Evolutionary conservation across 148 eudicot genomes (phyloP), one percentile per base, ranked within the genome.

Genomic region (Arctostaphylos glauca): DNA sequence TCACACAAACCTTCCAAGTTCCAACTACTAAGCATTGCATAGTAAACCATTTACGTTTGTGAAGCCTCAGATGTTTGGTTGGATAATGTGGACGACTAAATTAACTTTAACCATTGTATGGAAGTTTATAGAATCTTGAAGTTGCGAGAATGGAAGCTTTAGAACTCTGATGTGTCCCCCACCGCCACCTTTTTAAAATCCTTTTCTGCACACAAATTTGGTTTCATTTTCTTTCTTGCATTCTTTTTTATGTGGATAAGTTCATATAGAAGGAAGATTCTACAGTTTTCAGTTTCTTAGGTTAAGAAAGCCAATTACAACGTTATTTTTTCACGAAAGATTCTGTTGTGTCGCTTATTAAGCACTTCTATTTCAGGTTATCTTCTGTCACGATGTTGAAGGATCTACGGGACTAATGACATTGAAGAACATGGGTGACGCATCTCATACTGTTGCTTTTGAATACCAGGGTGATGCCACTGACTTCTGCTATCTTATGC

Each of bases 401-500:
- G 81, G 83, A 78, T 76, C 84, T 46, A 83, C 78, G 41, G 97
- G 94, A 77, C 85, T 92, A 71, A 94, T 88, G 76, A 89, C 92
- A 7, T 84, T 96, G 58, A 82, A 53, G 7, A 84, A 79, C 66
- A 74, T 84, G 71, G 79, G 80, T 47, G 84, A 83, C 73, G 66
- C 68, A 54, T 86, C 93, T 82, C 87, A 90, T 83, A 87, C 88
- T 73, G 95, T 96, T 84, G 93, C 93, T 83, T 96, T 96, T 84
- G 92, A 94, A 88, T 97, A 94, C 76, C 93, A 84, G 67, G 89
- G 84, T 83, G 99, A 96, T 89, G 99, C 98, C n/a, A 86, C 81
- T 76, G 92, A 94, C 85, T 96, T 96, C 86, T 88, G 92, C 86
- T 91, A 88, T 89, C 87, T 96, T 73, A 87, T 94, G 87, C 93